Evolutionary conservation across 2,329 filamentous ascomycete species (phyloP).

Genomic region (Arachnomyces sp.): DNA sequence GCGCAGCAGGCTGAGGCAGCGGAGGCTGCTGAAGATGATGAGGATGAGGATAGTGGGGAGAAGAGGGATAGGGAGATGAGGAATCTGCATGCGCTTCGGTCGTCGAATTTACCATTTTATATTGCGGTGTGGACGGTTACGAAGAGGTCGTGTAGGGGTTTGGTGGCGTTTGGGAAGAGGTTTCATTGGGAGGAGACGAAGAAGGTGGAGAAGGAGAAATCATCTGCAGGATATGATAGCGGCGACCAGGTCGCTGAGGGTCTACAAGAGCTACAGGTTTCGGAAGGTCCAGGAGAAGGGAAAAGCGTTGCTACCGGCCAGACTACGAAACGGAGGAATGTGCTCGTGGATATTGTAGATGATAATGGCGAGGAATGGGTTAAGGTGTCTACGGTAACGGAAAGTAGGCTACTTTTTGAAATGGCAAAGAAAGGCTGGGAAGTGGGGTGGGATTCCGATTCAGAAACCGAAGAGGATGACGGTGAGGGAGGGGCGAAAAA

Average conservation of each 20-base stretch:
- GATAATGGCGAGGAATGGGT: slow-evolving; percentile 59
- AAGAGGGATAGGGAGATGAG: slow-evolving; percentile 9
- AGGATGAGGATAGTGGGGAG: slow-evolving; percentile 12
- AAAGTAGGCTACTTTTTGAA: slow-evolving; percentile 58
- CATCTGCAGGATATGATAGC: slow-evolving; percentile 8
- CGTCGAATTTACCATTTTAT: slow-evolving; percentile 60
- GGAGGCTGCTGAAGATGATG: slow-evolving; percentile 9
- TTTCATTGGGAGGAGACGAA: slow-evolving; percentile 41
- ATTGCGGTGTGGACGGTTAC: slow-evolving; percentile 57
- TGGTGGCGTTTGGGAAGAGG: slow-evolving; percentile 52
- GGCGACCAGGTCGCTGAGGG: background rate
- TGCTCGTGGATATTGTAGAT: slow-evolving; percentile 58
- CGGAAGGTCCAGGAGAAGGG: slow-evolving; percentile 6
- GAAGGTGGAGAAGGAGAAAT: slow-evolving; percentile 4
- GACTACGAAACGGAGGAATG: slow-evolving; percentile 39
- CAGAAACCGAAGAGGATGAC: slow-evolving; percentile 35
- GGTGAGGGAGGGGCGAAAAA: slow-evolving; percentile 16
- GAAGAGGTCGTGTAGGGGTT: slow-evolving; percentile 45
- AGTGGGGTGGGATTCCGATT: slow-evolving; percentile 37
- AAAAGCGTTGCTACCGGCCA: slow-evolving; percentile 8
- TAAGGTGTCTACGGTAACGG: slow-evolving; percentile 59
- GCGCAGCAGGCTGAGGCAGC: slow-evolving; percentile 15
- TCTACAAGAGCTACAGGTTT: slow-evolving; percentile 2
- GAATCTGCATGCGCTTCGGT: slow-evolving; percentile 50
- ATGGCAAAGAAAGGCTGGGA: slow-evolving; percentile 63